Evolutionary conservation across 1,284 basidiomycete species (phyloP), one percentile per base, ranked within the genome.

Genomic region (Cryptococcus depauperatus): DNA sequence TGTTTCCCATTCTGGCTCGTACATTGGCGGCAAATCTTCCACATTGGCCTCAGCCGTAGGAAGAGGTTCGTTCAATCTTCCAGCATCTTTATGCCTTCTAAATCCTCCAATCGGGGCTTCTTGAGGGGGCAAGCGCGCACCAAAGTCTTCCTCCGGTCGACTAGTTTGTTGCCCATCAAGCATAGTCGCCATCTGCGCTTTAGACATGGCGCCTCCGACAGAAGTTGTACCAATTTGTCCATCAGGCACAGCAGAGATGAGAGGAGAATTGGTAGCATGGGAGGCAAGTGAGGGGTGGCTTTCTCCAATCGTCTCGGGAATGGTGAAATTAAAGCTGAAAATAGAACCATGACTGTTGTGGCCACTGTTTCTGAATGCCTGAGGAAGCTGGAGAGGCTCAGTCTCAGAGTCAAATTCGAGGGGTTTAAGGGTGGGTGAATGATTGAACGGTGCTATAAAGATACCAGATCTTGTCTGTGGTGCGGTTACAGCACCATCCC

Each of bases 151-250:
- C 18, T 29, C 38, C 14, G 58, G 54, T n/a, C n/a, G n/a, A n/a
- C n/a, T n/a, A n/a, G n/a, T n/a, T 37, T 59, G 58, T 3, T 47
- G 34, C 0, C 55, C 39, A 1, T 55, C 53, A 5, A 60, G 29
- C 6, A 46, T 35, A 9, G 60, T 55, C 4, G 54, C 60, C 42
- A 61, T 44, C 41, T 63, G 59, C 7, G 59, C 56, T 45, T 63
- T 63, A 8, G 54, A 52, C 38, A 49, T 34, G 38, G 9, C 41
- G 18, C 32, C 23, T 3, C 21, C 14, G 77, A 37, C 83, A 84
- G 52, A 87, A 92, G 72, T 81, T 87, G 6, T 89, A 92, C 67
- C 79, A 91, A 54, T 85, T 92, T 57, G 87, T 91, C 82, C n/a
- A 92, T 73, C 89, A 92, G 77, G 87, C 87, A 22, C 16, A 14